Base-by-base conservation (phyloP, 192 early-diverging fungal genomes). In the Backusella mclennaniae region DNA sequence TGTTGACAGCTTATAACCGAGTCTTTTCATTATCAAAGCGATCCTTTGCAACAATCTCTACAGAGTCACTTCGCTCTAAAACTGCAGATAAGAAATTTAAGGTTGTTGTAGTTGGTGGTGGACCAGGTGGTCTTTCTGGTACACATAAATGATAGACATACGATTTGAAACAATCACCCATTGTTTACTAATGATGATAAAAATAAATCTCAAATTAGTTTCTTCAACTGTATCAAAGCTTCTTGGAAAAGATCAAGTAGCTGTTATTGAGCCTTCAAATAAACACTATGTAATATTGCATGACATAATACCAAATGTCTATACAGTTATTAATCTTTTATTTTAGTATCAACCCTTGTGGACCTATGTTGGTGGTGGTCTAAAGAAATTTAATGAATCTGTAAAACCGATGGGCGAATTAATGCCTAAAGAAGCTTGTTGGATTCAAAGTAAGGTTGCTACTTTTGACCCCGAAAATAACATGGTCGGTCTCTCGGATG, bases 321-420 rank as follows among this genome's bases (percentile, higher is more conserved):
- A 4, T 29, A 0, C 6, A 59, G 6, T 19, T 71, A 17, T 11
- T 39, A 6, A 66, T 39, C 21, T 19, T 56, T 66, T 59, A 11
- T 19, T 15, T 7, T 75, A 89, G 88, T 94, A 95, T 82, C 95
- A 96, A 87, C 95, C 95, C 33, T 78, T 96, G 66, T 96, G 94
- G 87, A 96, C 95, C 11, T 94, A 94, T 91, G 95, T 96, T 39
- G 95, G 95, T 52, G 92, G 85, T 66, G 95, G 95, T 17, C 80
- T 96, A 66, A 96, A 96, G 86, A 68, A 90, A 35, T 89, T 96
- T 68, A 76, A 75, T 2, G 92, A 94, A 52, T 90, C 93, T 29
- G 77, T 82, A 59, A 86, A 87, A 75, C 88, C 94, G 17, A 93
- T 89, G 78, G 83, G 76, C 23, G 86, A 89, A 11, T 83, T 96